phyloP scores from a whole-genome alignment of 1,284 basidiomycete genomes.

The Agaricales sp. region DNA sequence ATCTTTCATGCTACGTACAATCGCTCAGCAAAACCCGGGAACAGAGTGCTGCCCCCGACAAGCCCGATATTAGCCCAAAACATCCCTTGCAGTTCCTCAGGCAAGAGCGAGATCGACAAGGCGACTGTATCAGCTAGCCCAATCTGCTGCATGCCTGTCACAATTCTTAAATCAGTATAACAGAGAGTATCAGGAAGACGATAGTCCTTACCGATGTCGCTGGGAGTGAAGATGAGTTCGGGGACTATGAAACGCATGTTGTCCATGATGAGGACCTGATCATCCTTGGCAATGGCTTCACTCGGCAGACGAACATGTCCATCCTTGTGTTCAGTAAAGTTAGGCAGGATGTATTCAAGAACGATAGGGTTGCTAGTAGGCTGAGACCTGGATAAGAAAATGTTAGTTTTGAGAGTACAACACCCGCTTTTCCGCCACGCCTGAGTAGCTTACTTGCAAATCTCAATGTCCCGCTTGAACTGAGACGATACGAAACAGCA shows the following conservation, averaged over 20 bases:
- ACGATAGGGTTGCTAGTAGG: no score
- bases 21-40: constrained; percentile 66
- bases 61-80: constrained; percentile 92
- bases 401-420: no score
- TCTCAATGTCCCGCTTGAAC: constrained; percentile 73
- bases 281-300: no score
- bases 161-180: no score
- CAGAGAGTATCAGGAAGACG: no score
- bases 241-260: constrained; percentile 88
- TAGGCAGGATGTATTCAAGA: no score
- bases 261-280: constrained; percentile 76
- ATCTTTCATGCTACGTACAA: constrained; percentile 40
- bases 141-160: constrained; percentile 75
- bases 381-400: constrained; percentile 6
- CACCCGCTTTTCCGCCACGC: no score
- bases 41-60: constrained; percentile 74
- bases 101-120: constrained; percentile 62
- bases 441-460: constrained; percentile 68
- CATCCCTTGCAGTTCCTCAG: constrained; percentile 75
- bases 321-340: no score
- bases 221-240: constrained; percentile 82
- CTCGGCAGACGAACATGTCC: no score
- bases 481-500: constrained; percentile 82
- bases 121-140: constrained; percentile 74
- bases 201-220: constrained; percentile 66